Evolutionary conservation across 1,284 basidiomycete species (phyloP), one percentile per base, ranked within the genome.

Genomic region (Trichosporon ovoides): DNA sequence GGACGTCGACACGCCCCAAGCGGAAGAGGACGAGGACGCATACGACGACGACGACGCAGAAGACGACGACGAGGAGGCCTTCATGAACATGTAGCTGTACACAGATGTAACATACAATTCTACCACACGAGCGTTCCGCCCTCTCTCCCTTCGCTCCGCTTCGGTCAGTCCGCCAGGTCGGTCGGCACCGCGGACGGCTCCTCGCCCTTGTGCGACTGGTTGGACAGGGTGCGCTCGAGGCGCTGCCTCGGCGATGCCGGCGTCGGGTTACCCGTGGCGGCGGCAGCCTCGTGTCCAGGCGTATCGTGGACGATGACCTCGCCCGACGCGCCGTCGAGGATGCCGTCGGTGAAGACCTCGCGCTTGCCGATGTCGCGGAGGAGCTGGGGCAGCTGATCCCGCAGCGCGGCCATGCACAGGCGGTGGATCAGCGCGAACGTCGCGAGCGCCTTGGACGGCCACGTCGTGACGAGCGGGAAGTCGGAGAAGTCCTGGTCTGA

Each of bases 401-500:
- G 37, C 24, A 75, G 51, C 57, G 71, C 69, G 4, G 63, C 63
- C 33, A 56, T 58, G 1, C 69, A 66, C 9, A 77, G 63, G 18
- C 60, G 59, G 60, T 77, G 67, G 4, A 72, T 66, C n/a, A 63
- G 69, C 3, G 31, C 46, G 16, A 74, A 56, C 19, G 66, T 57
- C 2, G 37, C 22, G 18, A 68, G 38, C 0, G 68, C 68, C 1
- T 50, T 36, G 2, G 65, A 40, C 12, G 66, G 55, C 3, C 60
- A 57, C 13, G 66, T 58, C 5, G 65, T 65, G 18, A 66, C 36
- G 28, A 75, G 59, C 7, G 62, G 62, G 61, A 75, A 75, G 61
- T 77, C 75, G 20, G 71, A 74, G 62, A 75, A 77, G 6, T 65
- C 61, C 63, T 76, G 72, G 55, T 77, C 74, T 73, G 61, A 10